Base-by-base conservation (phyloP, 768 basidiomycete species). In the Favolaschia claudopus region DNA sequence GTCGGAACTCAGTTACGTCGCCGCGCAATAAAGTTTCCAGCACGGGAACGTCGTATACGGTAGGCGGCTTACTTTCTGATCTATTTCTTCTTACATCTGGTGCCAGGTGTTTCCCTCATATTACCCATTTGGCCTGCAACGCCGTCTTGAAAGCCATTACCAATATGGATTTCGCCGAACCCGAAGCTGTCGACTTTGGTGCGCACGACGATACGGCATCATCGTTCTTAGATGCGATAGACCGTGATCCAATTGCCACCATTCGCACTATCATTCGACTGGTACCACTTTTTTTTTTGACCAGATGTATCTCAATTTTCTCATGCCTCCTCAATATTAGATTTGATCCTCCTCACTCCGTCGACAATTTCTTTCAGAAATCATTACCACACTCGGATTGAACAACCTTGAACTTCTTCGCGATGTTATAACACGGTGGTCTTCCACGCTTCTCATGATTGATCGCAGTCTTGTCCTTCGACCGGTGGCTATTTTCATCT, bases 61-160 rank as follows among this genome's bases (percentile, higher is more conserved):
- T 74, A 49, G 54, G 58, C 57, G 17, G 27, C 28, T n/a, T n/a
- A n/a, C n/a, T 44, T 36, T 51, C 8, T 50, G 22, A 31, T 15
- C 39, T 33, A 55, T 55, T 19, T n/a, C 37, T 39, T 43, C 28
- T 47, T 48, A 28, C 52, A 43, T 48, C 55, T 28, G 43, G 14
- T 45, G 22, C 24, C 52, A 73, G 72, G 36, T 75, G 73, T 46
- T 75, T 74, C 56, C 70, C 71, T 7, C 73, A 74, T 58, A 69
- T 75, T 33, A 63, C 75, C 15, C 74, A 75, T 37, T 60, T 74
- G 13, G 72, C 72, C 25, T 72, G 72, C 55, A 66, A 75, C 39
- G 70, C 72, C 20, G 58, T 74, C 15, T 24, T 77, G 19, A 42
- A 43, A 8, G 69, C 67, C 2, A 66, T 75, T 32, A 64, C 73